Evolutionary conservation across 2,329 filamentous ascomycete species (phyloP).

Genomic region (Fusarium kyushuense): DNA sequence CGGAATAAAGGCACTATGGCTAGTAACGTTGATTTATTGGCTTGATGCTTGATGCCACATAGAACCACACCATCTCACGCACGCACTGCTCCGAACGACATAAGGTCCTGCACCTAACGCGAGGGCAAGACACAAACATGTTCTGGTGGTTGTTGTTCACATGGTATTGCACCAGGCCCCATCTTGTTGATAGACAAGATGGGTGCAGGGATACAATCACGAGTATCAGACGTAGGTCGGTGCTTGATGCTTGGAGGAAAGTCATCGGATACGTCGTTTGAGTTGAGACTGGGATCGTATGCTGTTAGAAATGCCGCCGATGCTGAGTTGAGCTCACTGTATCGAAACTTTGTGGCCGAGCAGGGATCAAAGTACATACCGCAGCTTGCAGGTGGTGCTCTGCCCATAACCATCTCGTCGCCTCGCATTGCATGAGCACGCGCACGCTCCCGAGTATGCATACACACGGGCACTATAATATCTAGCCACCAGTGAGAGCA

Average conservation of each 20-base stretch:
- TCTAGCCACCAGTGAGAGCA: conserved; percentile 16
- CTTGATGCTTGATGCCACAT: conserved; percentile 29
- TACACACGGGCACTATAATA: conserved; percentile 5
- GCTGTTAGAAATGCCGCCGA: conserved; percentile 19
- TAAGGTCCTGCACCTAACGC: conserved; percentile 22
- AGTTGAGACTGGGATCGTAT: conserved; percentile 8
- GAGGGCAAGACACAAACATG: conserved; percentile 32
- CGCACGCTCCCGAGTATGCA: conserved; percentile 12
- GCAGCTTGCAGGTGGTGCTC: conserved; percentile 24
- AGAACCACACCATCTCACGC: conserved; percentile 31
- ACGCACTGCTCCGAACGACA: conserved; percentile 19
- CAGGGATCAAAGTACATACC: conserved; percentile 29
- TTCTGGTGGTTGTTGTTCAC: conserved; percentile 23
- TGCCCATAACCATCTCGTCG: conserved; percentile 29
- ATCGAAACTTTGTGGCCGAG: conserved; percentile 32
- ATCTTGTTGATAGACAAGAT: conserved; percentile 4
- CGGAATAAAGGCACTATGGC: conserved; percentile 17
- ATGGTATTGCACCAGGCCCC: conserved; percentile 19
- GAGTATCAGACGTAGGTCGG: background rate
- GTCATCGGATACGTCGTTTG: conserved; percentile 1
- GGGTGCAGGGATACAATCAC: background rate
- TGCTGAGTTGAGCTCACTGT: conserved; percentile 18
- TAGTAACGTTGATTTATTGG: conserved; percentile 21
- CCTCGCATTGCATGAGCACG: conserved; percentile 22
- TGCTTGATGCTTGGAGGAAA: conserved; percentile 6